Evolutionary conservation across 345 rosid species (phyloP).

Genomic region (Abelmoschus esculentus): DNA sequence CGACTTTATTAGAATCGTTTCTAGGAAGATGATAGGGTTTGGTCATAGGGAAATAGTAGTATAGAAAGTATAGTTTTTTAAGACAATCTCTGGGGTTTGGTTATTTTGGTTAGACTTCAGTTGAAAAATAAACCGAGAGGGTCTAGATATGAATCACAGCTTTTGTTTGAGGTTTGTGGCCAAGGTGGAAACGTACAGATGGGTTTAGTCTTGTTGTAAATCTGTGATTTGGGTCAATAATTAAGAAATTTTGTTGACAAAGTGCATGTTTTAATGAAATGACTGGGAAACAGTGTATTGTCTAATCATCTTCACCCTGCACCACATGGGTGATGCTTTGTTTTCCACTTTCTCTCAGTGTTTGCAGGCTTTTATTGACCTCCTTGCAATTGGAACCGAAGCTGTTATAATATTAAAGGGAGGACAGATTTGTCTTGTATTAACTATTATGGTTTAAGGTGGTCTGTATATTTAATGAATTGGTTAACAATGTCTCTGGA

Average conservation of each 20-base stretch:
- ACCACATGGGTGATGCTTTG: neutral
- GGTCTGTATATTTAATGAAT: neutral
- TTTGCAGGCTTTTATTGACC: neutral
- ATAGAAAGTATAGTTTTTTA: neutral
- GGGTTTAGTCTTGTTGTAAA: neutral
- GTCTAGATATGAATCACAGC: constrained; percentile 1
- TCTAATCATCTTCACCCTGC: neutral
- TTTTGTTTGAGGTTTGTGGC: constrained; percentile 20
- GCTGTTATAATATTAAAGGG: too few relatives aligned
- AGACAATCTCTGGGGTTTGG: neutral
- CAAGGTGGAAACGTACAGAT: neutral
- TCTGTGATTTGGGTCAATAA: constrained; percentile 8
- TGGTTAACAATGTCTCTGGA: neutral
- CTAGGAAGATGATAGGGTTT: constrained; percentile 9
- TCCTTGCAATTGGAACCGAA: neutral
- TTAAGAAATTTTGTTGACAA: neutral
- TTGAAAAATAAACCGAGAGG: constrained; percentile 2
- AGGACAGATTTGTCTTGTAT: neutral
- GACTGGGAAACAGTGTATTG: neutral
- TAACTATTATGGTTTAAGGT: neutral
- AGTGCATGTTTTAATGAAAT: neutral
- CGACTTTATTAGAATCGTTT: too few relatives aligned
- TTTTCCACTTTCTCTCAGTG: neutral
- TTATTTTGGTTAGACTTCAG: constrained; percentile 23
- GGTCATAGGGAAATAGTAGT: neutral